phyloP scores from a whole-genome alignment of 2,329 filamentous ascomycete species.

The Penicillium sp. region DNA sequence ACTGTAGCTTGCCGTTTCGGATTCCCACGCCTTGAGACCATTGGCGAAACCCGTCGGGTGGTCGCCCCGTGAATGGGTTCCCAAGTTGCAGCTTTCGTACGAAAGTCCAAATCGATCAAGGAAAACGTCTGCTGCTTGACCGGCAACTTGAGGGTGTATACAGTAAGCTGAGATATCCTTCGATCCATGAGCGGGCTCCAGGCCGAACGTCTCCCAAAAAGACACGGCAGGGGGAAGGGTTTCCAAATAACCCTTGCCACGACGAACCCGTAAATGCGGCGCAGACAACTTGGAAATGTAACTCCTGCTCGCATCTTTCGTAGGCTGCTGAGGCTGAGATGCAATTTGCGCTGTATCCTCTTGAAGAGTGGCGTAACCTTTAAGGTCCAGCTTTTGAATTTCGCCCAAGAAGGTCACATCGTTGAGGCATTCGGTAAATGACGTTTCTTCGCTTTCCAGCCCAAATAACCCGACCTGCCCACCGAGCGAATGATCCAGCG shows the following conservation, averaged over 20 bases:
- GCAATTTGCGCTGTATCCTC: constrained; percentile 26
- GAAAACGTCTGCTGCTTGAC: constrained; percentile 52
- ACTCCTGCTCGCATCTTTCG: constrained; percentile 32
- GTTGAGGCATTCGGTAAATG: constrained; percentile 30
- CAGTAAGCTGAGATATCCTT: constrained; percentile 62
- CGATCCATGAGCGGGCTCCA: constrained; percentile 56
- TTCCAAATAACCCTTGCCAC: constrained; percentile 56
- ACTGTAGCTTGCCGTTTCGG: constrained; percentile 31
- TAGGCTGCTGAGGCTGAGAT: constrained; percentile 23
- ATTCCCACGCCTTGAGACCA: constrained; percentile 42
- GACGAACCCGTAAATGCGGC: constrained; percentile 57
- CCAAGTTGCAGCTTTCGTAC: constrained; percentile 61
- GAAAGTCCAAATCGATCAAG: constrained; percentile 54
- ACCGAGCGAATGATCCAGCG: constrained; percentile 39
- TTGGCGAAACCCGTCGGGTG: constrained; percentile 41
- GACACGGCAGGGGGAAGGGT: constrained; percentile 57
- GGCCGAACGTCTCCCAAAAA: constrained; percentile 64
- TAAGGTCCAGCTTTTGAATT: constrained; percentile 38
- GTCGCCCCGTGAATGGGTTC: constrained; percentile 50
- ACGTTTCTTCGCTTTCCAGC: constrained; percentile 29
- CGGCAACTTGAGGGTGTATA: constrained; percentile 54
- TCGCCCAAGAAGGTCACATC: constrained; percentile 31
- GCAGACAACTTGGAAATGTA: constrained; percentile 48
- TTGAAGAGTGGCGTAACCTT: constrained; percentile 37
- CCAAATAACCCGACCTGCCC: constrained; percentile 28